phyloP scores from a whole-genome alignment of 1,284 basidiomycete genomes.

The Pseudozyma hubeiensis region DNA sequence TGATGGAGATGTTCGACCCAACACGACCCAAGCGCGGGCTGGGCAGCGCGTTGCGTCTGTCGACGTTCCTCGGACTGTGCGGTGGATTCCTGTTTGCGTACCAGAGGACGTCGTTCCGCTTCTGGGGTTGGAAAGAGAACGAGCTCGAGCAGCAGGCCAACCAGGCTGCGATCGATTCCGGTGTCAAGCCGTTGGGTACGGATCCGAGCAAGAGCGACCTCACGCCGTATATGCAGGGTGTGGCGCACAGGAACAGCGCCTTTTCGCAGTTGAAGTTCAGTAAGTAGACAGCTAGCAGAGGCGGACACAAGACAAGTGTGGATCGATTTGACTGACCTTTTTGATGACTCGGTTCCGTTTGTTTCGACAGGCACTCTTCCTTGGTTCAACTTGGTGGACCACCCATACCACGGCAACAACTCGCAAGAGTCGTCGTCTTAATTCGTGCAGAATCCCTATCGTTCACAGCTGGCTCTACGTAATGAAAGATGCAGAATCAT shows the following conservation, averaged over 20 bases:
- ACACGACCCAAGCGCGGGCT: slow-evolving; percentile 56
- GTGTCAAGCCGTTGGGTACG: slow-evolving; percentile 50
- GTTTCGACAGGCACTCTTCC: slow-evolving; percentile 56
- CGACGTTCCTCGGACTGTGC: slow-evolving; percentile 73
- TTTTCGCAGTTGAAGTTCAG: slow-evolving; percentile 77
- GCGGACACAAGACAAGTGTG: not conserved
- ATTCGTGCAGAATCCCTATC: too few relatives aligned
- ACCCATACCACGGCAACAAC: slow-evolving; percentile 61
- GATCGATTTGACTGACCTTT: not conserved
- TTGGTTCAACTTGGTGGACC: slow-evolving; percentile 68
- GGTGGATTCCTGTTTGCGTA: slow-evolving; percentile 95
- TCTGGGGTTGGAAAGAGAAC: slow-evolving; percentile 98
- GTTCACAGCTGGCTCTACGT: too few relatives aligned
- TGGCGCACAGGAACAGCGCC: slow-evolving; percentile 89
- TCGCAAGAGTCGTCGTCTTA: slow-evolving; percentile 31
- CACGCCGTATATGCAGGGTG: slow-evolving; percentile 86
- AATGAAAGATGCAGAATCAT: too few relatives aligned
- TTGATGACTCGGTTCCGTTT: not conserved
- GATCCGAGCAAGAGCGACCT: slow-evolving; percentile 75
- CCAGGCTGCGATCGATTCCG: slow-evolving; percentile 43
- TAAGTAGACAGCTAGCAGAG: slow-evolving; percentile 32
- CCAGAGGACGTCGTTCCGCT: slow-evolving; percentile 84
- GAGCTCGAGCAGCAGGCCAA: slow-evolving; percentile 65
- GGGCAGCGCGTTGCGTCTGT: slow-evolving; percentile 57
- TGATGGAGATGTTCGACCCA: slow-evolving; percentile 65